Evolutionary conservation across 2,329 filamentous ascomycete genomes (phyloP), one percentile per base, ranked within the genome.

Genomic region (Aureobasidium lini): DNA sequence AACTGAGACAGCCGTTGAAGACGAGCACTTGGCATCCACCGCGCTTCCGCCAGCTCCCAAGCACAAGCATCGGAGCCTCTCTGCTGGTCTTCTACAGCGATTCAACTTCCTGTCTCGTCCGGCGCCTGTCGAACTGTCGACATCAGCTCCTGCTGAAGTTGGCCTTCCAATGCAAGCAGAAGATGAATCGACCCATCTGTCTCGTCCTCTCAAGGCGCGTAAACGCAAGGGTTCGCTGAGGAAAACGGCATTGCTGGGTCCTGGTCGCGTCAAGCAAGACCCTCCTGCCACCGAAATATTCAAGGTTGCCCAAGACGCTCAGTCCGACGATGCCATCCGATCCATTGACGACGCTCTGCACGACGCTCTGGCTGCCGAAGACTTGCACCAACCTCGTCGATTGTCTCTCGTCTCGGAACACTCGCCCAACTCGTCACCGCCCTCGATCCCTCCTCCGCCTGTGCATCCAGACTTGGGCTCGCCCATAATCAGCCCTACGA

Each of bases 201-300:
- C 81, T 73, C 61, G 66, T 59, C 76, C 80, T 61, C 81, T 70
- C 59, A 77, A 79, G 70, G 84, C 84, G 48, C 79, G 90, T 59
- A 85, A 86, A 66, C 84, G 92, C 61, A 89, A 88, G 70, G 91
- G 90, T 4, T 96, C 92, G 10, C 77, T 96, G 70, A 83, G 92
- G 61, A 96, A 96, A 73, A 90, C 89, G 10, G 91, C 90, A 29
- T 78, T 96, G 50, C 79, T 96, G 16, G 89, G 90, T 15, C 87
- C 88, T 63, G 86, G 87, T 54, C 63, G 67, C n/a, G 62, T 70
- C 23, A 62, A 83, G 80, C 43, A 48, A 43, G 54, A 58, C 23
- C 44, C 36, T 49, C 54, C 54, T 48, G 44, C 54, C 54, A 58
- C 54, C 44, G 29, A 40, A 65, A 70, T 57, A 65, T 64, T 43